Evolutionary conservation across 306 rosid genomes (phyloP).

Genomic region (Castanopsis chinensis): DNA sequence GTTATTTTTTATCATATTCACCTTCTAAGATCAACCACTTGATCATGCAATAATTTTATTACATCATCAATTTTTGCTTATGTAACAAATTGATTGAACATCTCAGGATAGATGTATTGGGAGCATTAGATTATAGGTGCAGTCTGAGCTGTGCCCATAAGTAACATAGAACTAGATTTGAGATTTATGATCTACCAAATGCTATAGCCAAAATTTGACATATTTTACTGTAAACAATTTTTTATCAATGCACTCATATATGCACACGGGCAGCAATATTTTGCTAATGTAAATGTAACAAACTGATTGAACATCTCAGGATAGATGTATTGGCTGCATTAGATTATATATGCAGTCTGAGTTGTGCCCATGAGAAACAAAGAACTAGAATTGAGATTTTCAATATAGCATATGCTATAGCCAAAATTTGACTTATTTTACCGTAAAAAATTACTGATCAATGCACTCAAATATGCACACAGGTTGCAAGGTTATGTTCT

Average conservation of each 20-base stretch:
- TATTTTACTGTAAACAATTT: not conserved
- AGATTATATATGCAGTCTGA: not conserved
- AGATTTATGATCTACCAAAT: not conserved
- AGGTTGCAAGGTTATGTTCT: constrained; percentile 60
- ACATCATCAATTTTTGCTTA: not conserved
- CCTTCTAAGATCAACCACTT: not conserved
- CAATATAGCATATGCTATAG: not conserved
- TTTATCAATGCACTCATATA: constrained; percentile 4
- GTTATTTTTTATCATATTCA: not conserved
- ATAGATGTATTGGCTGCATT: not conserved
- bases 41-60: not conserved
- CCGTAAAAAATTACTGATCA: constrained; percentile 6
- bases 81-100: not conserved
- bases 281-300: not conserved
- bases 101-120: not conserved
- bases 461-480: constrained; percentile 21
- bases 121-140: not conserved
- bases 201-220: not conserved
- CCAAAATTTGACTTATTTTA: not conserved
- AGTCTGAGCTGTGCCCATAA: not conserved
- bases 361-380: not conserved
- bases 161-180: not conserved
- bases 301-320: not conserved
- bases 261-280: constrained; percentile 48
- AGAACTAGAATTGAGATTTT: not conserved